phyloP scores from a whole-genome alignment of 164 flowering plant species.

The Annona cherimola region DNA sequence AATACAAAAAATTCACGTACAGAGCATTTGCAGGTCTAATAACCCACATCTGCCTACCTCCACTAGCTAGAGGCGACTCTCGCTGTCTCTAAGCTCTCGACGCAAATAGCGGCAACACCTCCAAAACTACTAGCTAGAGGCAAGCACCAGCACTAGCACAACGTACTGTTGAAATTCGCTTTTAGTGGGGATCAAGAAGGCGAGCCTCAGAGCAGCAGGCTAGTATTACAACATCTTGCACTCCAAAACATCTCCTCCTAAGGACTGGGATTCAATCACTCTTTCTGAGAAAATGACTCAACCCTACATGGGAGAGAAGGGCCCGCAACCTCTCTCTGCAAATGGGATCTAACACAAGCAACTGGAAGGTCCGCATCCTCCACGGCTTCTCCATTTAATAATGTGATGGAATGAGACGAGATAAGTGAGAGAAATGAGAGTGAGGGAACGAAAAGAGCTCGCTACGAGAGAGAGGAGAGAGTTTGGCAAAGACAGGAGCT shows the following conservation, averaged over 20 bases:
- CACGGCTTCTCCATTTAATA: no score
- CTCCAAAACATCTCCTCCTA: constrained; percentile 26
- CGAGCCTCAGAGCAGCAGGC: constrained; percentile 19
- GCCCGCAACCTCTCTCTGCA: constrained; percentile 16
- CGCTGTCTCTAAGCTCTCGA: constrained; percentile 6
- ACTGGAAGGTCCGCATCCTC: no score
- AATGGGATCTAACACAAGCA: no score
- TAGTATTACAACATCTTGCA: constrained; percentile 5
- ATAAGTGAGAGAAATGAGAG: no score
- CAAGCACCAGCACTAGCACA: constrained; percentile 15
- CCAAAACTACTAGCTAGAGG: constrained; percentile 5
- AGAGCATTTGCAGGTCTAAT: no score
- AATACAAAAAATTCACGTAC: no score
- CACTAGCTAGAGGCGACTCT: no score
- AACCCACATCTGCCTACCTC: no score
- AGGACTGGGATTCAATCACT: constrained; percentile 86
- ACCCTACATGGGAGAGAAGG: constrained; percentile 79
- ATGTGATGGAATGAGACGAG: no score
- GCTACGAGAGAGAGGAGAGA: no score
- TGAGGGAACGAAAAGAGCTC: no score
- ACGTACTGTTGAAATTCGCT: constrained; percentile 30
- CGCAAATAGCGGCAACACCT: constrained; percentile 8
- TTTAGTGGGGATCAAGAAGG: constrained; percentile 40
- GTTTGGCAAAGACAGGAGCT: no score
- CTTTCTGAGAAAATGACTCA: constrained; percentile 63